These are phyloP conservation scores for Excoecaria cochinchinensis DNA, from an alignment of 345 rosid species.

Conservation along the genomic window DNA sequence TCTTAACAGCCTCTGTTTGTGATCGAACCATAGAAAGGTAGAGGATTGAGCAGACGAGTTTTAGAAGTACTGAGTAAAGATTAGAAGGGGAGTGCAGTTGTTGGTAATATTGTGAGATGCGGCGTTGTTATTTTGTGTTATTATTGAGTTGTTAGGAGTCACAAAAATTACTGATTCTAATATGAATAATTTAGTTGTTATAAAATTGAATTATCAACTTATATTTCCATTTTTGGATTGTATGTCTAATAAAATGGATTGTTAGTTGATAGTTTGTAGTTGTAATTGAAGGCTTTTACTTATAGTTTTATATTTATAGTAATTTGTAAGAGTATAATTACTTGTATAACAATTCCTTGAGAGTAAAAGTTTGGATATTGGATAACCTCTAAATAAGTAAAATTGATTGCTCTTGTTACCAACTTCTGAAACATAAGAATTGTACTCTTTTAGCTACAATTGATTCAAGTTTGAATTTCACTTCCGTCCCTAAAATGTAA, in stretches of 20 bases:
- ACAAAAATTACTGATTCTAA: constrained; percentile 2
- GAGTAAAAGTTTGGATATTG: too few relatives aligned
- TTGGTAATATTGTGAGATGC: constrained; percentile 27
- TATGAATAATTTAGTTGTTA: not conserved
- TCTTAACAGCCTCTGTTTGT: constrained; percentile 68
- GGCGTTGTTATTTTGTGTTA: constrained; percentile 32
- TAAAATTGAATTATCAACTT: not conserved
- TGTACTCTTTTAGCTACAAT: too few relatives aligned
- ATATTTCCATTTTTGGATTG: not conserved
- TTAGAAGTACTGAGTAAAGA: constrained; percentile 5
- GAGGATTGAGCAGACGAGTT: not conserved
- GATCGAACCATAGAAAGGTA: constrained; percentile 54
- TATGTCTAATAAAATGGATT: not conserved
- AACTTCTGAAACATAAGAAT: too few relatives aligned
- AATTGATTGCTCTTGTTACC: too few relatives aligned
- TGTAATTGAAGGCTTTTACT: not conserved
- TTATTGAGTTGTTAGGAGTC: constrained; percentile 25
- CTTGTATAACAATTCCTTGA: too few relatives aligned
- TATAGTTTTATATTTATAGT: not conserved
- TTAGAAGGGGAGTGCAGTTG: constrained; percentile 17
- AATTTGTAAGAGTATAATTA: too few relatives aligned
- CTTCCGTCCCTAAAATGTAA: too few relatives aligned
- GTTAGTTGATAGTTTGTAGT: not conserved
- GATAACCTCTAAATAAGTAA: too few relatives aligned
- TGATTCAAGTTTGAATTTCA: too few relatives aligned